Base-by-base conservation (phyloP, 1,284 basidiomycete genomes). In the Phaffia rhodozyma region DNA sequence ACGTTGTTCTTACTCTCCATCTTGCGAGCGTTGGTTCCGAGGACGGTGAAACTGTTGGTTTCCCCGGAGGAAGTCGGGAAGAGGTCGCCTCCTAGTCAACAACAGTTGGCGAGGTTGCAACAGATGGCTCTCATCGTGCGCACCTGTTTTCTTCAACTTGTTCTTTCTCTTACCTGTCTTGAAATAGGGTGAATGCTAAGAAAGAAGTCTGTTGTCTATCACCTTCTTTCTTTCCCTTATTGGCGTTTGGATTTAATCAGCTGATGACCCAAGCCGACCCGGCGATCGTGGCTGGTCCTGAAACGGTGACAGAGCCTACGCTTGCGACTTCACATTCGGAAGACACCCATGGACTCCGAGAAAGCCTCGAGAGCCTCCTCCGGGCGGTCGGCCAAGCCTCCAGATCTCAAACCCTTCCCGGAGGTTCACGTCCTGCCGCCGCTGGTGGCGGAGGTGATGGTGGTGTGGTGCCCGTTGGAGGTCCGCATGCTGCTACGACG, bases 391-490 rank as follows among this genome's bases (percentile, higher is more conserved):
- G 57, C n/a, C 25, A 25, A 2, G 57, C 57, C 16, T 49, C 57
- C 20, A 32, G 57, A 21, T 47, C 50, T 23, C 62, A 2, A 85
- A 85, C 88, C 89, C 90, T 11, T 86, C 88, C 89, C 89, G 69
- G 21, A 63, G 30, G 62, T 62, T 50, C 62, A 32, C 50, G 30
- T 27, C 58, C 34, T 50, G 23, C 55, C 61, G 69, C 56, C 63
- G 58, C 30, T 48, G 27, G 56, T n/a, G 47, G 56, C 34, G 55
- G 61, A 70, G 61, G 53, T 43, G 47, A 50, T n/a, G 59, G 23
- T 34, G n/a, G n/a, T n/a, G n/a, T n/a, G 32, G 38, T 43, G 38
- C 38, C 38, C 13, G 16, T 7, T 16, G 38, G 38, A 7, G 38
- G 38, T 43, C 38, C 38, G 38, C 16, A 43, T 16, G 5, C 38